phyloP scores from a whole-genome alignment of 2,329 filamentous ascomycete species.

The Trichoderma sp. region DNA sequence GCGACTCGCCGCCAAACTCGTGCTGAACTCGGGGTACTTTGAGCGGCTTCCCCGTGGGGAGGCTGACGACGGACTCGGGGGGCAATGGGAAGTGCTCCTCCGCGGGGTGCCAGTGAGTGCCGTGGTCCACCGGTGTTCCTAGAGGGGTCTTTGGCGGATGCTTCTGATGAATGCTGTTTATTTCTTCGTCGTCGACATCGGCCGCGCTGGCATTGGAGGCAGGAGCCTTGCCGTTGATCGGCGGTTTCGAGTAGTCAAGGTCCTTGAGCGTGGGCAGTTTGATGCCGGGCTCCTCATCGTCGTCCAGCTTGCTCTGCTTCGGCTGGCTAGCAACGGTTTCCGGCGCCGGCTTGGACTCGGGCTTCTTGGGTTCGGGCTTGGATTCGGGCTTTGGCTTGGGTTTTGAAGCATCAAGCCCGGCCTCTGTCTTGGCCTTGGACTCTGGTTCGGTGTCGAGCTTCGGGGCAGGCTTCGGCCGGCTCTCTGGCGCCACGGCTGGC shows the following conservation, averaged over 20 bases:
- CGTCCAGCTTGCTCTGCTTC: slow-evolving; percentile 8
- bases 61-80: slow-evolving; percentile 66
- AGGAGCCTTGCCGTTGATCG: slow-evolving; percentile 8
- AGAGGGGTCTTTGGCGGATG: slow-evolving; percentile 33
- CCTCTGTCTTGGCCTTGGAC: background rate
- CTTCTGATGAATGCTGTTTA: slow-evolving; percentile 31
- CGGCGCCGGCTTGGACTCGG: background rate
- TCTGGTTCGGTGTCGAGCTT: background rate
- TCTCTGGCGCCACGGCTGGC: background rate
- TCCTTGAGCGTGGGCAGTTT: slow-evolving; percentile 25
- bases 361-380: background rate
- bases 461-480: background rate
- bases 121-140: slow-evolving; percentile 18
- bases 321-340: background rate
- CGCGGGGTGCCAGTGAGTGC: slow-evolving; percentile 71
- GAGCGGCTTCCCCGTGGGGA: slow-evolving; percentile 72
- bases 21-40: slow-evolving; percentile 76
- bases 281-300: slow-evolving; percentile 21
- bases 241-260: slow-evolving; percentile 18
- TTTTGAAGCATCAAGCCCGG: background rate
- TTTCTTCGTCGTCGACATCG: background rate
- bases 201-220: background rate
- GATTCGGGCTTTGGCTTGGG: background rate
- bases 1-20: slow-evolving; percentile 67
- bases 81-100: slow-evolving; percentile 77